Conservation (phyloP, 2,329 filamentous ascomycete genomes). For the Aspergillus sp. region DNA sequence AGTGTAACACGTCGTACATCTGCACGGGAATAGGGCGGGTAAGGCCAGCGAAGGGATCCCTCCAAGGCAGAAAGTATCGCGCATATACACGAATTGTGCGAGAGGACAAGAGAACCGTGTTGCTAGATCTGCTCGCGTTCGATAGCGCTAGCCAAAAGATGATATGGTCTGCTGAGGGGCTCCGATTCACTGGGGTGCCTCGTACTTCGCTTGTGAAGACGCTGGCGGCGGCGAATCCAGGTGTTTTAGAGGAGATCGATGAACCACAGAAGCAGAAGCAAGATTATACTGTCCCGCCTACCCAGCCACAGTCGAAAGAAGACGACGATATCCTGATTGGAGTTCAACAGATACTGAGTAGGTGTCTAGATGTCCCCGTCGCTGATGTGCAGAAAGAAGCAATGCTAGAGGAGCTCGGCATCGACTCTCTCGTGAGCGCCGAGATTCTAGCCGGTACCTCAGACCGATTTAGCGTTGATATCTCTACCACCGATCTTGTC, state of each 20-base stretch:
- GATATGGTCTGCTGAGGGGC: background rate
- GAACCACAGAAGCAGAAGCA: background rate
- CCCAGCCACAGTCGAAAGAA: too few species aligned
- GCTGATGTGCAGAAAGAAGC: background rate
- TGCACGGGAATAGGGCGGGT: slow-evolving; percentile 12
- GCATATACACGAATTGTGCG: background rate
- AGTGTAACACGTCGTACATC: slow-evolving; percentile 17
- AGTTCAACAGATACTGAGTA: background rate
- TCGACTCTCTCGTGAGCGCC: slow-evolving; percentile 25
- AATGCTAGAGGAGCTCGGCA: slow-evolving; percentile 16
- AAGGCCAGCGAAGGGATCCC: background rate
- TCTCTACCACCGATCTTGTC: background rate
- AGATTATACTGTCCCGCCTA: background rate
- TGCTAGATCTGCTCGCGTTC: background rate
- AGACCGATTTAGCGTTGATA: slow-evolving; percentile 6
- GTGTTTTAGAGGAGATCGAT: background rate
- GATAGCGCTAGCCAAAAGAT: background rate
- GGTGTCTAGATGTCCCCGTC: background rate
- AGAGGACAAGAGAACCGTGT: too few species aligned
- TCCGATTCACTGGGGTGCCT: background rate
- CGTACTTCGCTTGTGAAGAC: background rate
- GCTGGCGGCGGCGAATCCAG: background rate
- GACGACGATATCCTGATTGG: background rate
- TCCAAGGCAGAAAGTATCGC: too few species aligned
- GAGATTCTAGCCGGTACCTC: slow-evolving; percentile 19